Conservation (phyloP, 1,139 yeast genomes). For the Protomyces arabidopsidicola region DNA sequence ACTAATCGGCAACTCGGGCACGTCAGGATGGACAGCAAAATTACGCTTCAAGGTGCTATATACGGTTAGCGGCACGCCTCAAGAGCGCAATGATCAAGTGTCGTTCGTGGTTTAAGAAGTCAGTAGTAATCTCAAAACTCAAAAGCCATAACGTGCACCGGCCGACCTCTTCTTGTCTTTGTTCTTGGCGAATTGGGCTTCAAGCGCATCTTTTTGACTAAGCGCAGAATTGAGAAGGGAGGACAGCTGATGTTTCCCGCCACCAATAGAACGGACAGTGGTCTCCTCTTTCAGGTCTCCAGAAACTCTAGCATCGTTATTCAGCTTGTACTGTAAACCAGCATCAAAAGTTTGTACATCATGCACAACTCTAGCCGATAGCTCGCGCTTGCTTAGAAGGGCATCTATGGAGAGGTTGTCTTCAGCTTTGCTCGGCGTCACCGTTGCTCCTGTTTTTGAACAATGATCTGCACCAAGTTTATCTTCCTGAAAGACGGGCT, state of each 20-base stretch:
- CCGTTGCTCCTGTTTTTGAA: too few species aligned
- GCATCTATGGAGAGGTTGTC: background rate
- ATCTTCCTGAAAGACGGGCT: too few species aligned
- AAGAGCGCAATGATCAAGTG: slow-evolving; percentile 18
- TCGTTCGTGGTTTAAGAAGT: slow-evolving; percentile 8
- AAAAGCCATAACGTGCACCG: background rate
- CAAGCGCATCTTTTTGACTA: slow-evolving; percentile 28
- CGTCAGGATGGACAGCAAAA: slow-evolving; percentile 49
- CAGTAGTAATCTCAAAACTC: background rate
- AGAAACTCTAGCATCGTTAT: background rate
- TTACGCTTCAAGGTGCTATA: slow-evolving; percentile 78
- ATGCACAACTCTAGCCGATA: background rate
- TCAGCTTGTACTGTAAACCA: background rate
- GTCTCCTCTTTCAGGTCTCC: background rate
- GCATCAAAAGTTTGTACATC: background rate
- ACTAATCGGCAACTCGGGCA: slow-evolving; percentile 48
- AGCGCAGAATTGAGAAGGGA: slow-evolving; percentile 23
- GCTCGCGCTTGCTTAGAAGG: background rate
- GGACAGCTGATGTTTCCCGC: slow-evolving; percentile 28
- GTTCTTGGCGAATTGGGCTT: slow-evolving; percentile 20
- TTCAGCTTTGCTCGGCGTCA: background rate
- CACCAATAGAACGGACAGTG: slow-evolving; percentile 20
- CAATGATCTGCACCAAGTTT: too few species aligned
- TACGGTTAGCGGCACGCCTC: slow-evolving; percentile 43
- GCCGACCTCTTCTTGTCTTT: background rate